A percentile compares a stretch with the other conserved stretches of the same genome.
Evolutionary conservation across 805 yeast genomes (phyloP).

Genomic region (Yarrowia sp.): DNA sequence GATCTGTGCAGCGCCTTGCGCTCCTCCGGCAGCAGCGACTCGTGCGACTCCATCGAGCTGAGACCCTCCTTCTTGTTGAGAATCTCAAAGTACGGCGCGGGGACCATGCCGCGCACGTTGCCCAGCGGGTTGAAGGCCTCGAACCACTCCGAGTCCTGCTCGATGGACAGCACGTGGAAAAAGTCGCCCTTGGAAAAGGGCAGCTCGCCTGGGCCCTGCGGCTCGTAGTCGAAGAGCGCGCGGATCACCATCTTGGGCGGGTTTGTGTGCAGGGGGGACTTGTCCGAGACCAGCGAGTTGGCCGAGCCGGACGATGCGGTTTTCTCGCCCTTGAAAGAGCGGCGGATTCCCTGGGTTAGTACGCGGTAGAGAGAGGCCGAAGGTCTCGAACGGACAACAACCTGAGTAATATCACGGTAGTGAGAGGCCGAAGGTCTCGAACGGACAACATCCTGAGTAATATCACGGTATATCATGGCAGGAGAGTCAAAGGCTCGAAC

Average conservation of each 20-base stretch:
- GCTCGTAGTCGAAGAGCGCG: conserved; percentile 72
- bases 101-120: conserved; percentile 79
- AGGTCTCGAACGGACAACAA: background rate
- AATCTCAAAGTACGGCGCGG: conserved; percentile 76
- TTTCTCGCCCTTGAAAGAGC: conserved; percentile 40
- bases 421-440: too few species aligned
- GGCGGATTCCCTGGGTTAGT: conserved; percentile 36
- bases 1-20: conserved; percentile 26
- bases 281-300: conserved; percentile 28
- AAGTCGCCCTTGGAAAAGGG: conserved; percentile 81
- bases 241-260: conserved; percentile 81
- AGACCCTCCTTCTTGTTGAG: conserved; percentile 11
- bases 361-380: background rate
- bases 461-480: too few species aligned
- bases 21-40: conserved; percentile 20
- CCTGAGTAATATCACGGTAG: background rate
- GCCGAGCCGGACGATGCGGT: conserved; percentile 32
- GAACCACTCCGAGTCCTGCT: conserved; percentile 65
- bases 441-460: too few species aligned
- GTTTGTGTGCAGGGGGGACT: conserved; percentile 37
- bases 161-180: conserved; percentile 70
- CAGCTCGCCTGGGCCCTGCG: conserved; percentile 80
- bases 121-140: conserved; percentile 86
- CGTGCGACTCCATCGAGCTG: background rate
- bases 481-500: too few species aligned